Base-by-base conservation (phyloP, 75 land plant genomes). In the Cryptomeria japonica region DNA sequence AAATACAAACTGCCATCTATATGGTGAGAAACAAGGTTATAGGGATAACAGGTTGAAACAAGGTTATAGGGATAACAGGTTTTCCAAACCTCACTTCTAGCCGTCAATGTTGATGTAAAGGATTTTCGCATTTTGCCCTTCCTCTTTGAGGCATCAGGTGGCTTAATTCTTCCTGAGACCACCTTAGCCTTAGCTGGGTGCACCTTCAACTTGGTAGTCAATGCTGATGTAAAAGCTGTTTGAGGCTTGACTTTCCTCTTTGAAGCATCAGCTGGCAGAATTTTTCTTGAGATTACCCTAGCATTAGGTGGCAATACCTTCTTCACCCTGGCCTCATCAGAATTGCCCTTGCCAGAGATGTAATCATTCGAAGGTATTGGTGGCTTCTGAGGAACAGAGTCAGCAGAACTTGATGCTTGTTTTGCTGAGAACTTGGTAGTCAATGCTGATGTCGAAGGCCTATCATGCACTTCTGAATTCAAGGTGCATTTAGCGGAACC, bases 41-140 rank as follows among this genome's bases (percentile, higher is more conserved):
- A 64, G 46, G 13, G 42, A 61, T 44, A n/a, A n/a, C n/a, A n/a
- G n/a, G n/a, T n/a, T n/a, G 28, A 46, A 31, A 84, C 9, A 86
- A 39, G 41, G 32, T 16, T 46, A 86, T 25, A 78, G 32, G 15
- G 46, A 41, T 46, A 31, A 51, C 55, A 84, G 34, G 39, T 32
- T 19, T 39, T 86, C 3, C 79, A 51, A 72, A 85, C 93, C 88
- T 92, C 92, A 87, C 92, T 91, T 86, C 93, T 89, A 11, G 90
- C 89, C 22, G 89, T 91, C 70, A 92, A 53, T 25, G 79, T 84
- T 34, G 93, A 85, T 22, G 93, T 91, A n/a, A 92, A 85, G 0
- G 85, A 49, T 82, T 85, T 44, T 73, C 15, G 83, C 41, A 15
- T 18, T 42, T 22, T 86, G 64, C 9, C 19, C 41, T 55, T 85